Evolutionary conservation across 768 basidiomycete species (phyloP), one percentile per base, ranked within the genome.

Genomic region (Pulveroboletus frians): DNA sequence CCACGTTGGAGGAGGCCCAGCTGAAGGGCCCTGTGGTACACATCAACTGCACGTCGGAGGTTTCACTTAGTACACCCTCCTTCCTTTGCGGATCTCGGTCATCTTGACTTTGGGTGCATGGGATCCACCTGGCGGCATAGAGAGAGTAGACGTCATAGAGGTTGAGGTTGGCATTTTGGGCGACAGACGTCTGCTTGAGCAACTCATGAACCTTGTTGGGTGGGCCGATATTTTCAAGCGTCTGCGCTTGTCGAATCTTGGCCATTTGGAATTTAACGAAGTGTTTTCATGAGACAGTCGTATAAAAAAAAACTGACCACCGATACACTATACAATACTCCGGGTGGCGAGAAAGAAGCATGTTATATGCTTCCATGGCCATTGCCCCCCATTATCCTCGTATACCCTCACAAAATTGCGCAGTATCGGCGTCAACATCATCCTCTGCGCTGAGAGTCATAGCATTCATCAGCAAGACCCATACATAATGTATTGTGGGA

Each of bases 371-470:
- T 56, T 87, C 89, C 54, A 77, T 84, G 2, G 95, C 94, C 52
- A 84, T 75, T 77, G 75, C 31, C 90, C 84, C 1, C 86, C 86
- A 46, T 79, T 74, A 41, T 92, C 92, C 67, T 98, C 96, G 59
- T 92, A 94, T 14, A 88, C 85, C 50, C 93, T 75, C 0, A 88
- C 96, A 20, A 97, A 80, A 63, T 99, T 99, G 69, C 91, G 98
- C 39, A 93, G 70, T 20, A 93, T 80, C 0, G 89, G 84, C 0
- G 91, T 91, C 30, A 89, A 83, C 67, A 88, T 76, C 76, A 14
- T 69, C 68, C 10, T 78, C 78, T 1, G 73, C 53, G 9, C 62
- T 71, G 21, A 80, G 68, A 18, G 63, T 60, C 3, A 77, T 66
- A 3, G 81, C 79, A 52, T 71, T 77, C 0, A 77, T 83, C 27